Percentiles rank a stretch among this genome's conserved stretches.
These are phyloP conservation scores for Rosa multiflora DNA, from an alignment of 306 rosid genomes.

Conservation along the genomic window DNA sequence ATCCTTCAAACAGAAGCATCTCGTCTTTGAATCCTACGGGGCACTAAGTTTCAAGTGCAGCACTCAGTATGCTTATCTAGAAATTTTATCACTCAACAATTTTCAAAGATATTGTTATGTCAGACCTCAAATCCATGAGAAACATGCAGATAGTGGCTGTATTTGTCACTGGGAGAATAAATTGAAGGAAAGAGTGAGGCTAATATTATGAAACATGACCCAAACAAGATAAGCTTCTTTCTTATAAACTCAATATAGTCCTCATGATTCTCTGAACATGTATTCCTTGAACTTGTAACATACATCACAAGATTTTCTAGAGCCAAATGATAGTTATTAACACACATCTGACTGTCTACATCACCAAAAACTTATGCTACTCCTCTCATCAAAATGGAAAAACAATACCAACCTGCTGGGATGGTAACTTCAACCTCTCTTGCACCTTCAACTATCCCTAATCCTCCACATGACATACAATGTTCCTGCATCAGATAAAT, in stretches of 20 bases:
- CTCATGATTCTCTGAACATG: background rate
- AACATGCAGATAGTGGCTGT: background rate
- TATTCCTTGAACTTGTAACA: background rate
- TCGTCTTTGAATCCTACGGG: background rate
- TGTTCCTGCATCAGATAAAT: conserved; percentile 55
- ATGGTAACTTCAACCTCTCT: conserved; percentile 78
- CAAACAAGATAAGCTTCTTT: background rate
- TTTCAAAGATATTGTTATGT: background rate
- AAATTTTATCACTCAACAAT: background rate
- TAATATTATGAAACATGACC: background rate
- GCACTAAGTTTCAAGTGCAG: background rate
- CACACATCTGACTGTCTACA: background rate
- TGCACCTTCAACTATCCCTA: conserved; percentile 77
- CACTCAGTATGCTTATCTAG: background rate
- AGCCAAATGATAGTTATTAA: background rate
- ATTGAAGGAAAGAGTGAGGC: background rate
- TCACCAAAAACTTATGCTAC: background rate
- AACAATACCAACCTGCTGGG: conserved; percentile 79
- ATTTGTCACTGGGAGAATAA: background rate
- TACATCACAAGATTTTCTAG: background rate
- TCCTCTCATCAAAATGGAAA: conserved; percentile 22
- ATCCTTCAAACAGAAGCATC: background rate
- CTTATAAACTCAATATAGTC: background rate
- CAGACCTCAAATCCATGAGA: background rate
- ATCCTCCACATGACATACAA: conserved; percentile 75